Evolutionary conservation across 2,329 filamentous ascomycete species (phyloP).

Genomic region (Aspergillus transmontanensis): DNA sequence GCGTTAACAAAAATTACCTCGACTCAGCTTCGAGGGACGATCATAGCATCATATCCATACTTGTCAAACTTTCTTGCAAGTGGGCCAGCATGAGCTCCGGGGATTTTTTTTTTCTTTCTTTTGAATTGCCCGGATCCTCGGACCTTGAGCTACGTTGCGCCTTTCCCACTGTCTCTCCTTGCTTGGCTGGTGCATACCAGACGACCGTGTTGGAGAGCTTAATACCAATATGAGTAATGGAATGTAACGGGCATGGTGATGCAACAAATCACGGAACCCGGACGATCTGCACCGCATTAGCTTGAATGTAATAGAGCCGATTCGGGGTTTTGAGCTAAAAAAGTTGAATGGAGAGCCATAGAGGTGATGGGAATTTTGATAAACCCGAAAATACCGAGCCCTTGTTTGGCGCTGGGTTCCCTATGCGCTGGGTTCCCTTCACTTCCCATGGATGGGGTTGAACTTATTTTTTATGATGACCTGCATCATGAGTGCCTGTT

Average conservation of each 20-base stretch:
- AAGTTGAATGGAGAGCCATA: neutral
- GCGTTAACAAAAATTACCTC: neutral
- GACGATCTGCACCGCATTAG: neutral
- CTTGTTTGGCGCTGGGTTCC: constrained; percentile 3
- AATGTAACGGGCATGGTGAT: constrained; percentile 14
- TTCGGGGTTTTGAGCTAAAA: neutral
- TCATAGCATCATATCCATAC: neutral
- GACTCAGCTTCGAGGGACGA: neutral
- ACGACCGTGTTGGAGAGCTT: constrained; percentile 14
- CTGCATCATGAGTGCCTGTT: neutral
- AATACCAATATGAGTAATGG: constrained; percentile 19
- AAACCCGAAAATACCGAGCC: constrained; percentile 3
- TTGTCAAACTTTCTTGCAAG: neutral
- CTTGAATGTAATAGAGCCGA: neutral
- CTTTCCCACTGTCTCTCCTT: constrained; percentile 16
- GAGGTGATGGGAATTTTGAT: neutral
- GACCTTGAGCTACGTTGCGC: constrained; percentile 1
- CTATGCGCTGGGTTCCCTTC: neutral
- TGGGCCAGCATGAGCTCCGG: no score
- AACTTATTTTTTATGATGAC: neutral
- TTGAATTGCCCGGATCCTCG: neutral
- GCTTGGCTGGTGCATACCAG: constrained; percentile 21
- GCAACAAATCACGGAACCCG: constrained; percentile 7
- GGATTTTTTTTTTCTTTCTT: neutral
- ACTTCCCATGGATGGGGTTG: neutral